phyloP scores from a whole-genome alignment of 169 alveolate genomes.

The Eimeria sp. region DNA sequence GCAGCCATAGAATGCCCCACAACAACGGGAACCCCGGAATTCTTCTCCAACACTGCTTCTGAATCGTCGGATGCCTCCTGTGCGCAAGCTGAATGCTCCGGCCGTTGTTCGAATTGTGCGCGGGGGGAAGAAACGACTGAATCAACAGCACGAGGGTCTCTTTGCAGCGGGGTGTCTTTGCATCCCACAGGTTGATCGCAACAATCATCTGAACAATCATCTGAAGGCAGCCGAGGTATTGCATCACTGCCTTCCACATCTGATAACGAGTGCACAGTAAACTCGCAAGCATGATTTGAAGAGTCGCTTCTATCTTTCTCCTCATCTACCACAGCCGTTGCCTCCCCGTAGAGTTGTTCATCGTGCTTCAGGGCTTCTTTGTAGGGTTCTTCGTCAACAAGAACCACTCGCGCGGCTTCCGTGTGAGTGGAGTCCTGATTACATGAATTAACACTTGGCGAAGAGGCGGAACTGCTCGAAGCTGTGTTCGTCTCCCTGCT shows the following conservation, averaged over 20 bases:
- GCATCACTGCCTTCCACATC: background rate
- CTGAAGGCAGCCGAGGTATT: slow-evolving; percentile 6
- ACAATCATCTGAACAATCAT: slow-evolving; percentile 22
- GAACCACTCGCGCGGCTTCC: background rate
- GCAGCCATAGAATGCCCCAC: background rate
- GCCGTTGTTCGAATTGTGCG: slow-evolving; percentile 1
- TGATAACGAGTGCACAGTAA: slow-evolving; percentile 9
- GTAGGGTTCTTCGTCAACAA: background rate
- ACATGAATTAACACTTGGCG: background rate
- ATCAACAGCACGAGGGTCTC: slow-evolving; percentile 21
- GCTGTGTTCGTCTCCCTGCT: slow-evolving; percentile 15
- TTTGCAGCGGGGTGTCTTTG: slow-evolving; percentile 54
- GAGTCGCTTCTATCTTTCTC: background rate
- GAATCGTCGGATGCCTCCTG: background rate
- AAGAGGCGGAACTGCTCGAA: slow-evolving; percentile 2
- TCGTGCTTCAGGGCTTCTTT: background rate
- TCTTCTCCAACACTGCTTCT: background rate
- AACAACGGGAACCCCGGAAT: background rate
- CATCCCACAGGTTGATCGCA: slow-evolving; percentile 49
- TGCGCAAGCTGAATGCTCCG: slow-evolving; percentile 4
- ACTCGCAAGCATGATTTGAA: background rate
- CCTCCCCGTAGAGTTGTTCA: background rate
- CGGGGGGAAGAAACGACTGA: slow-evolving; percentile 11
- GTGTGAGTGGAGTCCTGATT: background rate
- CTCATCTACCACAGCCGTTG: background rate